phyloP scores from a whole-genome alignment of 1,284 basidiomycete genomes.

The Sporisorium sorghi region DNA sequence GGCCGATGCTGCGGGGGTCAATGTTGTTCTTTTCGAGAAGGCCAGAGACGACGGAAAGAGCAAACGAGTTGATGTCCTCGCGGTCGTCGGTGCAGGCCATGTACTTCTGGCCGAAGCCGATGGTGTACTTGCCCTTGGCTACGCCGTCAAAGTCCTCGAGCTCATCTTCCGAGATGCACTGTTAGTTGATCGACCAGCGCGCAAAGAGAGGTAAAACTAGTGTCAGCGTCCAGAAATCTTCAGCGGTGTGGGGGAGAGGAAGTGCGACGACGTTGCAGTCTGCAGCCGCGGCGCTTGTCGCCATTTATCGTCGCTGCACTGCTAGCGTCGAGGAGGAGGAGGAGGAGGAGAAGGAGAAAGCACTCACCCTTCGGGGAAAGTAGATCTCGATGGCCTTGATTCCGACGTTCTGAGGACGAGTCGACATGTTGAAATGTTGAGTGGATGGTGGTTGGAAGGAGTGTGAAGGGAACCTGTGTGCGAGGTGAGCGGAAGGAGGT shows the following conservation, averaged over 20 bases:
- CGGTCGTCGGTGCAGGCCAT: constrained; percentile 96
- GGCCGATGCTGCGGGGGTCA: constrained; percentile 94
- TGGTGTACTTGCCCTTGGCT: constrained; percentile 97
- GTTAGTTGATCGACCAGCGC: background rate
- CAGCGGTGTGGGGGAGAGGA: background rate
- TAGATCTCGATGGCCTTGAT: constrained; percentile 92
- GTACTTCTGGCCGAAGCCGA: constrained; percentile 96
- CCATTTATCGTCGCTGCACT: background rate
- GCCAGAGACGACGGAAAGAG: constrained; percentile 79
- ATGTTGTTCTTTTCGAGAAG: constrained; percentile 95
- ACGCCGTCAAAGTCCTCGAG: constrained; percentile 93
- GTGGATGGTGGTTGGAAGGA: constrained; percentile 16
- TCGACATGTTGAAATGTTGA: constrained; percentile 49
- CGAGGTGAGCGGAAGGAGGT: background rate
- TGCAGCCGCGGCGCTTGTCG: background rate
- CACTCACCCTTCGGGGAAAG: constrained; percentile 87
- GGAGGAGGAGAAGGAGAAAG: background rate
- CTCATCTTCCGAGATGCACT: constrained; percentile 68
- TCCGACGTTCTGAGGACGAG: constrained; percentile 88
- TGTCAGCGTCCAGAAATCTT: constrained; percentile 6
- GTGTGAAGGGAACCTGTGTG: constrained; percentile 29
- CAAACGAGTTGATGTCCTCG: constrained; percentile 99
- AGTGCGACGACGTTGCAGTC: background rate
- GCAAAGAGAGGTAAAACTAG: background rate
- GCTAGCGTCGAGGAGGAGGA: background rate